phyloP scores from a whole-genome alignment of 257 asterid species.

The Nicotiana obtusifolia region DNA sequence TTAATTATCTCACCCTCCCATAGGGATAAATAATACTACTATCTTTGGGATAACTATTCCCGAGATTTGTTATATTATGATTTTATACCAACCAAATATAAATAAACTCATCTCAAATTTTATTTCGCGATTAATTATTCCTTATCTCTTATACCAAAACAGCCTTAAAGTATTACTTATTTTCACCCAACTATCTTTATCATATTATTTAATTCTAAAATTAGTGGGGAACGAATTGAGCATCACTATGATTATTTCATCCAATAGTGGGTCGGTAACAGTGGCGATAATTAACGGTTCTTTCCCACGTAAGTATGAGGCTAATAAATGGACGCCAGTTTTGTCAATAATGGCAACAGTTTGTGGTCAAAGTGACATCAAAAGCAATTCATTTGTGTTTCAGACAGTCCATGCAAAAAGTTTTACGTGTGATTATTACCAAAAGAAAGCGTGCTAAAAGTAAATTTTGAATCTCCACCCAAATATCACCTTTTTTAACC shows the following conservation, averaged over 20 bases:
- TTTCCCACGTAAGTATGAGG: neutral
- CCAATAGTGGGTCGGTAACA: neutral
- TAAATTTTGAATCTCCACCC: slow-evolving; percentile 22
- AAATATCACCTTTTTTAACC: slow-evolving; percentile 6
- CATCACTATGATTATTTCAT: neutral
- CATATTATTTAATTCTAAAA: neutral
- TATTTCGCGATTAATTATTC: too few species aligned
- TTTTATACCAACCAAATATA: too few species aligned
- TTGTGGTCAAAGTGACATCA: slow-evolving; percentile 9
- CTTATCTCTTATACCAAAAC: too few species aligned
- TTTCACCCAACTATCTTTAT: neutral
- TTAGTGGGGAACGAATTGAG: neutral
- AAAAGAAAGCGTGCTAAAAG: slow-evolving; percentile 23
- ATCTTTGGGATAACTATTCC: too few species aligned
- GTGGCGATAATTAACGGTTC: neutral
- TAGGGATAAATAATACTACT: too few species aligned
- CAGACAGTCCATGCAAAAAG: slow-evolving; percentile 21
- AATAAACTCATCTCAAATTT: too few species aligned
- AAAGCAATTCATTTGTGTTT: slow-evolving; percentile 14
- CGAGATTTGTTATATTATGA: too few species aligned
- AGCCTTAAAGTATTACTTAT: neutral
- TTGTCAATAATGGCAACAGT: slow-evolving; percentile 6
- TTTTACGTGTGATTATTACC: slow-evolving; percentile 20
- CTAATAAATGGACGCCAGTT: neutral
- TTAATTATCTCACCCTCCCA: too few species aligned